Evolutionary conservation across 768 basidiomycete species (phyloP).

Genomic region (Trametopsis cervina): DNA sequence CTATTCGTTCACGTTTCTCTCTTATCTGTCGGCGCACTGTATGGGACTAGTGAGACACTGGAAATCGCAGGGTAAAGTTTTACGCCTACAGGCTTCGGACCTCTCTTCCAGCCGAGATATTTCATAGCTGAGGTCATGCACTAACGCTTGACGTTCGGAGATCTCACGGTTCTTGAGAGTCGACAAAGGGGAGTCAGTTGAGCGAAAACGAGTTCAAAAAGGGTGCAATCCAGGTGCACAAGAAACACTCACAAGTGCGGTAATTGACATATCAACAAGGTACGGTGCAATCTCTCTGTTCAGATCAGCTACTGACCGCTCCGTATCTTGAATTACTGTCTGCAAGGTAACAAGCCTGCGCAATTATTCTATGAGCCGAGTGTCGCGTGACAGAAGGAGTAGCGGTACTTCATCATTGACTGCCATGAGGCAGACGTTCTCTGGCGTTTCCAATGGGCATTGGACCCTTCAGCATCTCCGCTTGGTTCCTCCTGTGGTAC

Average conservation of each 20-base stretch:
- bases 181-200: no score
- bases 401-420: constrained; percentile 62
- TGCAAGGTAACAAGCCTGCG: constrained; percentile 36
- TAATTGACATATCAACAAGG: constrained; percentile 19
- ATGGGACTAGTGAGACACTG: not conserved
- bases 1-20: constrained; percentile 36
- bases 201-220: no score
- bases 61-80: not conserved
- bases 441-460: not conserved
- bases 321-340: constrained; percentile 32
- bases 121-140: constrained; percentile 37
- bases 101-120: constrained; percentile 8
- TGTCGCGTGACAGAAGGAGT: constrained; percentile 1
- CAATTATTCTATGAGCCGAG: not conserved
- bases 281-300: constrained; percentile 26
- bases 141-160: constrained; percentile 52
- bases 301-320: constrained; percentile 26
- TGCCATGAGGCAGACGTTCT: constrained; percentile 54
- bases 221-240: no score
- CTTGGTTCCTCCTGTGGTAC: no score
- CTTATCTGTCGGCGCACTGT: constrained; percentile 39
- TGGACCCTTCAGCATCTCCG: constrained; percentile 2
- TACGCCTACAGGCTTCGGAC: constrained; percentile 14
- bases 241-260: constrained; percentile 17
- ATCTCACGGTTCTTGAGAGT: constrained; percentile 58